Evolutionary conservation across 2,329 filamentous ascomycete genomes (phyloP), one percentile per base, ranked within the genome.

Genomic region (Diaporthe eres): DNA sequence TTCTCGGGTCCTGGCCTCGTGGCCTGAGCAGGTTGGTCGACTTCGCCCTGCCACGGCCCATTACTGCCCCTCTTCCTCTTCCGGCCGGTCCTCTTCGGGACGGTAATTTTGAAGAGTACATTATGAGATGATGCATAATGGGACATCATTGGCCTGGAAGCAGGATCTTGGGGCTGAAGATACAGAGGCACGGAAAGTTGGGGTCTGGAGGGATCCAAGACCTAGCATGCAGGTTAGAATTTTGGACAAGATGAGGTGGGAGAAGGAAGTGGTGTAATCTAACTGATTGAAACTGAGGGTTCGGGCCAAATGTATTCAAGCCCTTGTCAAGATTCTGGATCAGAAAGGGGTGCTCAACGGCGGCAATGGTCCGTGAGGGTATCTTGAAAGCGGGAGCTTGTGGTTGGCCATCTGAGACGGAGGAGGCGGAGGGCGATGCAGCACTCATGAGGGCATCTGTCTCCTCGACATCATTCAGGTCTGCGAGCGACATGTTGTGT

Each of bases 1-100:
- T 31, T 65, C 7, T 57, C 57, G 10, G 73, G 74, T 9, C 25
- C 9, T 42, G 13, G 15, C 22, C 61, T 65, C 2, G 25, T 15
- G 6, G 42, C 58, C 37, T 51, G 58, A 42, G 84, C 80, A 3
- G 81, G 63, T 22, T 84, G 77, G 17, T 85, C 81, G 7, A 84
- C 49, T 70, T 87, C 84, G 4, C 87, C 87, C 55, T 87, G 84
- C 81, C 92, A 96, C 0, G 93, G 92, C 6, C 88, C 93, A 74
- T 92, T 83, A 7, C 91, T 92, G n/a, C 95, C 95, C 79, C 93
- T 89, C 85, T 96, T 98, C 75, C 96, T 91, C 84, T 94, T 98
- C 76, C 95, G 91, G 4, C 96, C 96, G 3, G 95, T 98, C 74
- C 95, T 89, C 83, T 93, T 97, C 0, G 97, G 96, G 1, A 98